Evolutionary conservation across 805 yeast genomes (phyloP), one percentile per base, ranked within the genome.

Genomic region (Starmerella floris): DNA sequence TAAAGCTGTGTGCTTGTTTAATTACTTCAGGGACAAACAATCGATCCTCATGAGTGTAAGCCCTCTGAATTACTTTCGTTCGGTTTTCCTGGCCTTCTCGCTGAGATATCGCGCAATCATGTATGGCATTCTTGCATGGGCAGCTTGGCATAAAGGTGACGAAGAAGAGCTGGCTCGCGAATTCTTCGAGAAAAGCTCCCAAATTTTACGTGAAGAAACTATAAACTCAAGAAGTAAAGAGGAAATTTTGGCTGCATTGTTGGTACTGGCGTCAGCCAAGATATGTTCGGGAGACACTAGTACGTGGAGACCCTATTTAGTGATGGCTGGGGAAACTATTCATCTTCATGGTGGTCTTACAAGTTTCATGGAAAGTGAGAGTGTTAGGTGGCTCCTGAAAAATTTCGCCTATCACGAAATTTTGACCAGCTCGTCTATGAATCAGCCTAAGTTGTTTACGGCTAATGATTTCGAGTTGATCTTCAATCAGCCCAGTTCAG

Each of bases 351-450:
- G 87, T 13, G 88, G 88, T 0, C 59, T 79, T 17, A 56, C 60
- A 34, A 61, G 59, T 32, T 68, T 76, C 58, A 70, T 69, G 51
- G 65, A 62, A 25, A 69, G 71, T 53, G 72, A 72, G 48, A 77
- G 74, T 49, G 62, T 76, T 49, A 74, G 77, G 48, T 82, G 87
- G 79, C 64, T 82, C 40, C 73, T 79, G 19, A 74, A 83, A 8
- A 81, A 77, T 59, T 83, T 79, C 61, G 83, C 84, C 1, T 83
- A 82, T 56, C 91, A 82, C 57, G 93, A 82, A 56, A 69, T 83
- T 26, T 65, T 79, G 49, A 74, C 87, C 1, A 70, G 77, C 37
- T 71, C 79, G 10, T 67, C 72, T n/a, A 43, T 48, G 1, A 65
- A 70, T 41, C 73, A 74, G 31, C 62, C 82, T 35, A 70, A 83